Percentiles rank a stretch among this genome's conserved stretches.
Evolutionary conservation across 352 stramenopile species (phyloP).

Genomic region (Phytophthora megakarya): DNA sequence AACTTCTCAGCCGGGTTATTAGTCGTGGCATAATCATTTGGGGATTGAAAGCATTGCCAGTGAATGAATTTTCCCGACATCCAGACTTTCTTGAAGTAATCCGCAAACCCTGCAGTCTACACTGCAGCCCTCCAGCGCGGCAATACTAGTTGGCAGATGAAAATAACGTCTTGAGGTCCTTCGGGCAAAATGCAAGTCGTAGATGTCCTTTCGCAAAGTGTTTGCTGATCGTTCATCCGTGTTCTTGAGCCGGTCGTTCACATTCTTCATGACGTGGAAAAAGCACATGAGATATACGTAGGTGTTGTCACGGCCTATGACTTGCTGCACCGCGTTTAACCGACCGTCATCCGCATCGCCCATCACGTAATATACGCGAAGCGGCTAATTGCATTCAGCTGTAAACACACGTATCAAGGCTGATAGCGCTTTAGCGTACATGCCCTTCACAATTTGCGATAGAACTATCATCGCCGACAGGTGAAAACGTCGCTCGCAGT

Average conservation of each 20-base stretch:
- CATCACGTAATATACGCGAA: background rate
- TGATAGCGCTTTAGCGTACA: background rate
- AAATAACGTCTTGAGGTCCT: background rate
- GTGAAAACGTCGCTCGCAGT: background rate
- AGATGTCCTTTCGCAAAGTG: background rate
- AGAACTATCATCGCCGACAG: background rate
- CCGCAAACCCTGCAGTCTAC: background rate
- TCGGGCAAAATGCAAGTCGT: background rate
- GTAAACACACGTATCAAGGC: too few species aligned
- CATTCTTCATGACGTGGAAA: conserved; percentile 3
- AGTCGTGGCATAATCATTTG: background rate
- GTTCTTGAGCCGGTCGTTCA: background rate
- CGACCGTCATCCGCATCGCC: background rate
- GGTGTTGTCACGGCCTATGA: background rate
- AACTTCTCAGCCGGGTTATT: background rate
- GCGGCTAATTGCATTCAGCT: background rate
- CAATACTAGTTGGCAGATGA: background rate
- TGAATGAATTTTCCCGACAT: background rate
- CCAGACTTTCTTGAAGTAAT: background rate
- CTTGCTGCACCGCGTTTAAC: background rate
- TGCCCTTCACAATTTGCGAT: background rate
- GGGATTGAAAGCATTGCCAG: background rate
- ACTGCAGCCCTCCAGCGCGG: background rate
- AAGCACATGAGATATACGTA: background rate
- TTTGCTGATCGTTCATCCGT: background rate